These are phyloP conservation scores for Dunaliella sp. DNA, from an alignment of 139 green algal species.

Conservation along the genomic window DNA sequence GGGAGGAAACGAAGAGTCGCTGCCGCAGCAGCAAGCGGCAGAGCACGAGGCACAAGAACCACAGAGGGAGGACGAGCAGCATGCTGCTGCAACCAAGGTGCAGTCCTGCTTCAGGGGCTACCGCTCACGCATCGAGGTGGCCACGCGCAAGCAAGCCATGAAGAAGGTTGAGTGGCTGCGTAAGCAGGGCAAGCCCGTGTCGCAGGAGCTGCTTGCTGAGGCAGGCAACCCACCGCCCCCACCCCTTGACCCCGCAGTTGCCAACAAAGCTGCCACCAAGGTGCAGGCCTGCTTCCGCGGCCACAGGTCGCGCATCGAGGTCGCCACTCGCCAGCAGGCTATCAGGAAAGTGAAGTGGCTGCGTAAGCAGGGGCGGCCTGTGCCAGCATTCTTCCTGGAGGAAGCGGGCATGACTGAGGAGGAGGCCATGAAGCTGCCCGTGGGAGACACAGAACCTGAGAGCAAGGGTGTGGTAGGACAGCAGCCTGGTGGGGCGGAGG, in stretches of 20 bases:
- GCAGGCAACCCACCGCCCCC: no score
- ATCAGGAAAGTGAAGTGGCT: background rate
- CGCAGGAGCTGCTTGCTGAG: background rate
- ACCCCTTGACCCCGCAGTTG: no score
- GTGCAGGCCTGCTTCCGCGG: background rate
- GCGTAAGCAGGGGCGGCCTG: background rate
- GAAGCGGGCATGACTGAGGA: no score
- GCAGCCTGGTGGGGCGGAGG: background rate
- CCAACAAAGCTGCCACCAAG: background rate
- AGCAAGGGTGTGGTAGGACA: background rate
- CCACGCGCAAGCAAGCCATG: no score
- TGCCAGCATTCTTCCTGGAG: background rate
- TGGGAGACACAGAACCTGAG: no score
- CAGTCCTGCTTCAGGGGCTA: background rate
- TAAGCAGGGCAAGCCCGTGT: background rate
- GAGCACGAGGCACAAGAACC: background rate
- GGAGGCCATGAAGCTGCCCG: no score
- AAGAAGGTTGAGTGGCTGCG: background rate
- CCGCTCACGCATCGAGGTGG: background rate
- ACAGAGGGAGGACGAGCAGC: background rate
- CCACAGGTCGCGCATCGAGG: background rate
- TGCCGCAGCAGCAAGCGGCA: background rate
- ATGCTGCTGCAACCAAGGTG: background rate
- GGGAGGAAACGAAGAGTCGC: background rate
- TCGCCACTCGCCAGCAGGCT: background rate